Percentiles rank a stretch among this genome's conserved stretches.
phyloP scores from a whole-genome alignment of 495 filamentous ascomycete species.

The Neurospora sp. region DNA sequence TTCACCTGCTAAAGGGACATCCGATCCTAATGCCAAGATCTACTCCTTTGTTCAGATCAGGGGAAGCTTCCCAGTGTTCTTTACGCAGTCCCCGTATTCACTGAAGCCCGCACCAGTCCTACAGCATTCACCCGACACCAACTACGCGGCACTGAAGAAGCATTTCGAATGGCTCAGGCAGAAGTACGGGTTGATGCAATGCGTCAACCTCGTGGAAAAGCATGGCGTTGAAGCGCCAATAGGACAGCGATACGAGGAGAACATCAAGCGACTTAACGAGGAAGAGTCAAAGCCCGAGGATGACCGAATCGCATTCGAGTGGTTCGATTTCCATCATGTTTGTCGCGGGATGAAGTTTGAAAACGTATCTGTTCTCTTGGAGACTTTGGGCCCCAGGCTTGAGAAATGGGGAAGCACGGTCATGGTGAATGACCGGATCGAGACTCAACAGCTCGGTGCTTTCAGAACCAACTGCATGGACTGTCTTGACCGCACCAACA shows the following conservation, averaged over 20 bases:
- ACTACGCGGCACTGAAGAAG: conserved; percentile 63
- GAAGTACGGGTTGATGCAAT: conserved; percentile 65
- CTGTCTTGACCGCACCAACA: conserved; percentile 87
- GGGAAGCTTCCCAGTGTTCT: conserved; percentile 85
- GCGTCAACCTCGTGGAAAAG: conserved; percentile 82
- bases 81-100: conserved; percentile 85
- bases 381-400: conserved; percentile 53
- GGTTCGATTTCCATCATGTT: conserved; percentile 90
- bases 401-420: conserved; percentile 56
- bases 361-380: conserved; percentile 70
- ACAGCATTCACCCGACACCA: conserved; percentile 65
- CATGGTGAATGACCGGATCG: conserved; percentile 37
- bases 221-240: conserved; percentile 68
- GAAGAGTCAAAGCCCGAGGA: conserved; percentile 40
- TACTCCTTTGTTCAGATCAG: conserved; percentile 80
- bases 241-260: conserved; percentile 65
- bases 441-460: conserved; percentile 56
- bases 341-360: conserved; percentile 97
- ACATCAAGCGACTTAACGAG: conserved; percentile 52
- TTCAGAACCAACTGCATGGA: conserved; percentile 96
- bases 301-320: conserved; percentile 57
- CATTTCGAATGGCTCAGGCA: conserved; percentile 61
- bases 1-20: conserved; percentile 44
- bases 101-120: conserved; percentile 80
- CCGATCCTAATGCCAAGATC: conserved; percentile 50